A percentile compares a stretch with the other conserved stretches of the same genome.
These are phyloP conservation scores for Sphagnum tenellum DNA, from an alignment of 225 moss, liverwort and hornwort species.

Conservation along the genomic window DNA sequence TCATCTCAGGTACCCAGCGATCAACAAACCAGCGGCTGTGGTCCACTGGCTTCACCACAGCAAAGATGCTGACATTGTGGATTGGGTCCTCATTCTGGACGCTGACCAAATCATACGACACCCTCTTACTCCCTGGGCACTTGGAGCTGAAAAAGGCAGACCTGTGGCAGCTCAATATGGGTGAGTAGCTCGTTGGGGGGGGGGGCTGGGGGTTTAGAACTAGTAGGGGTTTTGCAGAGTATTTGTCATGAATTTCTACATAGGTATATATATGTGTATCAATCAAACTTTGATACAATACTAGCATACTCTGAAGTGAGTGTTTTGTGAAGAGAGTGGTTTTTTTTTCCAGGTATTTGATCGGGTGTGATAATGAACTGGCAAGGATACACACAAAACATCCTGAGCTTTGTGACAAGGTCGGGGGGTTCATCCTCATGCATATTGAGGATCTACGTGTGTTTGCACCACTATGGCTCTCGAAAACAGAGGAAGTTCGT, in stretches of 20 bases:
- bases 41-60: constrained; percentile 84
- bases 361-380: constrained; percentile 88
- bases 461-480: constrained; percentile 93
- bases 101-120: constrained; percentile 90
- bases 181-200: constrained; percentile 18
- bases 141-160: constrained; percentile 67
- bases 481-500: constrained; percentile 95
- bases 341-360: constrained; percentile 52
- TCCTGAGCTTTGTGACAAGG: constrained; percentile 89
- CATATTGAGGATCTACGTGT: constrained; percentile 79
- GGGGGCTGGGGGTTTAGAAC: no score
- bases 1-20: constrained; percentile 71
- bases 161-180: constrained; percentile 92
- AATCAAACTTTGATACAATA: no score
- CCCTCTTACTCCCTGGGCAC: constrained; percentile 82
- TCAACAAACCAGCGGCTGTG: constrained; percentile 89
- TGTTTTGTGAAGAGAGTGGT: no score
- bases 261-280: no score
- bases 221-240: no score
- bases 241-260: no score
- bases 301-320: no score
- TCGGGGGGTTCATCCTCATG: constrained; percentile 83
- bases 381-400: constrained; percentile 75
- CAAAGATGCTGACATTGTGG: constrained; percentile 60
- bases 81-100: constrained; percentile 94